These are phyloP conservation scores for Oropetium thomaeum DNA, from an alignment of 176 grass and related monocot genomes.

Conservation along the genomic window DNA sequence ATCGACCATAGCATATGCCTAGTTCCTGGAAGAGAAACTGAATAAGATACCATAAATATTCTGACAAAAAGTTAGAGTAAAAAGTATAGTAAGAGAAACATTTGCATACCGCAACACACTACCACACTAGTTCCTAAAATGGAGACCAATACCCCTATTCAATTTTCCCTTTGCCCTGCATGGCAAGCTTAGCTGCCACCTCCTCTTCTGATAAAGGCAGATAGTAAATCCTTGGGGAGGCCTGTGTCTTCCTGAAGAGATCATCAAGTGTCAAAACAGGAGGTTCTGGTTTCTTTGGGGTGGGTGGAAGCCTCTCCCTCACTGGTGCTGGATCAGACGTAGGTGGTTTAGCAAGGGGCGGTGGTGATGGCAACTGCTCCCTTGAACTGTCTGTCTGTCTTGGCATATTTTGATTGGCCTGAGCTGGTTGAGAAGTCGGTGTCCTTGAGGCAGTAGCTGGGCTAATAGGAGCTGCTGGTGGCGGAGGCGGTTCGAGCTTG, in stretches of 20 bases:
- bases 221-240: conserved; percentile 89
- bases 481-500: conserved; percentile 49
- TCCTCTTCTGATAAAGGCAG: conserved; percentile 88
- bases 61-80: neutral
- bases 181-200: conserved; percentile 67
- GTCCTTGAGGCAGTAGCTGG: conserved; percentile 37
- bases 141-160: conserved; percentile 19
- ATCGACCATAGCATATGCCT: neutral
- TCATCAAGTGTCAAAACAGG: conserved; percentile 91
- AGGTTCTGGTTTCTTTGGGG: conserved; percentile 77
- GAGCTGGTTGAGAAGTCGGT: conserved; percentile 44
- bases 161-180: conserved; percentile 47
- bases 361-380: conserved; percentile 63
- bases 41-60: neutral
- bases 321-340: conserved; percentile 17
- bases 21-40: neutral
- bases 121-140: neutral
- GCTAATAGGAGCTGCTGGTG: conserved; percentile 36
- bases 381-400: conserved; percentile 38
- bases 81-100: neutral
- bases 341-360: conserved; percentile 39
- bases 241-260: conserved; percentile 91
- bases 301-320: conserved; percentile 51
- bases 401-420: conserved; percentile 38
- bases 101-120: neutral